Evolutionary conservation across 768 basidiomycete genomes (phyloP).

Genomic region (Suillus weaverae): DNA sequence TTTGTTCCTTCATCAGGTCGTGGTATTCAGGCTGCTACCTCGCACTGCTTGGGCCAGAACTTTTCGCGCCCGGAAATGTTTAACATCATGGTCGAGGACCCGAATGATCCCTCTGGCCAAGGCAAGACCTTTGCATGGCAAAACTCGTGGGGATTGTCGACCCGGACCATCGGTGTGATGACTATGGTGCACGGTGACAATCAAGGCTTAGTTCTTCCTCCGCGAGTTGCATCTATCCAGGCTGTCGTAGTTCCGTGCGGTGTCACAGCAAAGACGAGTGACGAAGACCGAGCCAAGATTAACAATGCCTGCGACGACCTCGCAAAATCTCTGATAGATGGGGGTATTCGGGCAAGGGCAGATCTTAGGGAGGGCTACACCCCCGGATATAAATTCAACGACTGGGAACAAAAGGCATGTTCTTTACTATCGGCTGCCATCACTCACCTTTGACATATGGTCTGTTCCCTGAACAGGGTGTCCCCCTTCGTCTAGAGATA

Average conservation of each 20-base stretch:
- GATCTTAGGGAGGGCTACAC: slow-evolving; percentile 96
- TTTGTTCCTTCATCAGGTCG: slow-evolving; percentile 97
- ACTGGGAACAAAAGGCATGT: slow-evolving; percentile 95
- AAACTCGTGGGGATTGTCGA: slow-evolving; percentile 97
- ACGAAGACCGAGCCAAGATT: slow-evolving; percentile 67
- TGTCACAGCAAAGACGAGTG: slow-evolving; percentile 80
- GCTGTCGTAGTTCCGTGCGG: slow-evolving; percentile 92
- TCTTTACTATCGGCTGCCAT: slow-evolving; percentile 3
- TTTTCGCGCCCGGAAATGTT: slow-evolving; percentile 97
- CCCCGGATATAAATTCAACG: slow-evolving; percentile 98
- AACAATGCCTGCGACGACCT: slow-evolving; percentile 78
- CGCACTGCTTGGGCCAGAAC: slow-evolving; percentile 97
- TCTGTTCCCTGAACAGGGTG: slow-evolving; percentile 59
- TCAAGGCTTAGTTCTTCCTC: slow-evolving; percentile 96
- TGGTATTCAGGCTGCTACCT: slow-evolving; percentile 97
- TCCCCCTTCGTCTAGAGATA: slow-evolving; percentile 95
- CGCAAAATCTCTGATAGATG: slow-evolving; percentile 67
- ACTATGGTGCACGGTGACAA: slow-evolving; percentile 99
- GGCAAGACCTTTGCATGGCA: slow-evolving; percentile 90
- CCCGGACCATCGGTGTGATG: slow-evolving; percentile 97
- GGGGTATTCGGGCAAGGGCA: slow-evolving; percentile 80
- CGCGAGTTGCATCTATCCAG: slow-evolving; percentile 91
- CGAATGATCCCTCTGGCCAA: slow-evolving; percentile 65
- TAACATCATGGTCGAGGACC: slow-evolving; percentile 95
- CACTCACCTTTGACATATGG: neutral